Percentiles rank a stretch among this genome's conserved stretches.
These are phyloP conservation scores for Perkinsus olseni DNA, from an alignment of 169 alveolate genomes.

Conservation along the genomic window DNA sequence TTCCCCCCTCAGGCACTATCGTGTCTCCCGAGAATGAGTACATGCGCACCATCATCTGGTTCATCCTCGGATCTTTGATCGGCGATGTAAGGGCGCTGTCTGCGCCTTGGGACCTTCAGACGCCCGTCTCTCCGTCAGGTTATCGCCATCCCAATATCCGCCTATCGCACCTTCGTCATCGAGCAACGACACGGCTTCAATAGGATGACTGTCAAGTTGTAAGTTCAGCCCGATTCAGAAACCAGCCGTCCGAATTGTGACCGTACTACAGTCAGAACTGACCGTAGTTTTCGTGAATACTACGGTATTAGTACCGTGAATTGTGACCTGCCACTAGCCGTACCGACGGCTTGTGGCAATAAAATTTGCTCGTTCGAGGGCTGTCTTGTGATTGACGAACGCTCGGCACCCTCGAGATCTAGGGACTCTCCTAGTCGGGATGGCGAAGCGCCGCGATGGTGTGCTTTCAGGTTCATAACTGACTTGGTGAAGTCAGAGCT, in stretches of 20 bases:
- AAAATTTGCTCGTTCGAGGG: too few relatives aligned
- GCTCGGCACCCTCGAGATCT: too few relatives aligned
- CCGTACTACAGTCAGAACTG: too few relatives aligned
- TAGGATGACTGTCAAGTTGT: slow-evolving; percentile 53
- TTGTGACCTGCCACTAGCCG: too few relatives aligned
- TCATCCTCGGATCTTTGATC: neutral
- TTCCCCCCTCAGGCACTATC: neutral
- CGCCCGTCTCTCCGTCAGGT: neutral
- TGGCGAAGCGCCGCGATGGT: too few relatives aligned
- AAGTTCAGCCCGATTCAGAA: neutral
- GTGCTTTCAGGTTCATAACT: slow-evolving; percentile 46
- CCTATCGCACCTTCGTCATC: slow-evolving; percentile 65
- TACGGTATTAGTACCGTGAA: too few relatives aligned
- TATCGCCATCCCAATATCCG: slow-evolving; percentile 51
- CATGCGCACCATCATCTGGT: neutral
- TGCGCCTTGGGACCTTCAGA: neutral
- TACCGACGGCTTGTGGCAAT: too few relatives aligned
- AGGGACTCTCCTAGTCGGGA: too few relatives aligned
- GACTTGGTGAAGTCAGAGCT: slow-evolving; percentile 59
- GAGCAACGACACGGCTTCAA: slow-evolving; percentile 81
- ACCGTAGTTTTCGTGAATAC: too few relatives aligned
- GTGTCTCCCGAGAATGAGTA: neutral
- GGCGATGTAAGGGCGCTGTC: neutral
- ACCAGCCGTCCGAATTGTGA: too few relatives aligned
- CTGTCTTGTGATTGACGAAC: too few relatives aligned